Evolutionary conservation across 1,284 basidiomycete genomes (phyloP).

Genomic region (Exsudoporus floridanus): DNA sequence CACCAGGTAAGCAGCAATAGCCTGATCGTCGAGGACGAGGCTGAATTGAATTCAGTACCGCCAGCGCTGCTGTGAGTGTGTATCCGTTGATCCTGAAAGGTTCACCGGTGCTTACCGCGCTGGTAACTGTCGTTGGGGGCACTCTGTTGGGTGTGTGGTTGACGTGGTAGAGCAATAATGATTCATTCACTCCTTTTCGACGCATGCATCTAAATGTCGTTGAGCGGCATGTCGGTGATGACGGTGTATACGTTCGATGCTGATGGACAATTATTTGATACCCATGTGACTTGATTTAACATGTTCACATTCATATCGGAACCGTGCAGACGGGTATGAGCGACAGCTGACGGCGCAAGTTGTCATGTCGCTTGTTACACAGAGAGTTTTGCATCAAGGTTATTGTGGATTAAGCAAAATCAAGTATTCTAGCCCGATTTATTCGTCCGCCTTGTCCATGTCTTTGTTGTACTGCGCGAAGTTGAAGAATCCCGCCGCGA

Average conservation of each 20-base stretch:
- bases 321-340: not conserved
- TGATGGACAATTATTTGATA: constrained; percentile 8
- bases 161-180: constrained; percentile 28
- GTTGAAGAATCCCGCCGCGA: not conserved
- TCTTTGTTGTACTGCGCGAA: constrained; percentile 55
- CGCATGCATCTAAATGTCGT: not conserved
- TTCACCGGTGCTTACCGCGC: constrained; percentile 10
- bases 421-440: constrained; percentile 4
- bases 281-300: not conserved
- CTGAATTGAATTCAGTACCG: constrained; percentile 5
- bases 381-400: not conserved
- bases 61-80: constrained; percentile 13
- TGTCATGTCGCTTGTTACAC: not conserved
- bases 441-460: constrained; percentile 44
- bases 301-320: not conserved
- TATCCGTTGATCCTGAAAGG: constrained; percentile 1
- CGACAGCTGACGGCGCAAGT: not conserved
- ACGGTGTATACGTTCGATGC: not conserved
- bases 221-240: not conserved
- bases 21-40: not conserved
- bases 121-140: constrained; percentile 38
- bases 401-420: not conserved
- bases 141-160: constrained; percentile 32
- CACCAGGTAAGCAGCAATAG: constrained; percentile 16
- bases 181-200: not conserved